phyloP scores from a whole-genome alignment of 2,329 filamentous ascomycete genomes.

The Aspergillus sp. region DNA sequence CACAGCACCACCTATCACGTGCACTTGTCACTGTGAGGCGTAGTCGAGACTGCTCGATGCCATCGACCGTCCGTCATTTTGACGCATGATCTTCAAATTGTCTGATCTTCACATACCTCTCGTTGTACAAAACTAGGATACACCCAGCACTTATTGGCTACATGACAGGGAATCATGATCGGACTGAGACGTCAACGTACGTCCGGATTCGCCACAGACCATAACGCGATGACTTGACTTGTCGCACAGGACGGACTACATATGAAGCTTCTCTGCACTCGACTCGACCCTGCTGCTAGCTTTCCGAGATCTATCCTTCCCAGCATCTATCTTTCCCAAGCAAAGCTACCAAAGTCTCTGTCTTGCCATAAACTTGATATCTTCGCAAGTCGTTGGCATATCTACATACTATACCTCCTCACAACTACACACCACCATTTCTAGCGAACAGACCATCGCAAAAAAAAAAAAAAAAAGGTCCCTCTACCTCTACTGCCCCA shows the following conservation, averaged over 20 bases:
- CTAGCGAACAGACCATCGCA: not conserved
- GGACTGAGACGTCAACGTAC: not conserved
- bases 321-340: not conserved
- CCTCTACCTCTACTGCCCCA: not conserved
- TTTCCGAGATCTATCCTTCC: not conserved
- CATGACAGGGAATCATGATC: not conserved
- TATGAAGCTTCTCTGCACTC: not conserved
- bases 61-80: not conserved
- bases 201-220: not conserved
- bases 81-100: not conserved
- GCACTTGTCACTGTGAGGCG: not conserved
- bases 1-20: not conserved
- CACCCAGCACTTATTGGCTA: not conserved
- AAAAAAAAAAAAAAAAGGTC: too few species aligned
- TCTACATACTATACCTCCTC: not conserved
- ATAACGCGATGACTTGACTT: not conserved
- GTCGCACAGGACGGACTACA: not conserved
- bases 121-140: not conserved
- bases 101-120: not conserved
- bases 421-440: too few species aligned
- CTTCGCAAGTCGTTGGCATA: not conserved
- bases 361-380: not conserved
- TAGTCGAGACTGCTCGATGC: not conserved
- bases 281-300: not conserved
- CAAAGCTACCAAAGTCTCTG: not conserved